phyloP scores from a whole-genome alignment of 192 early-diverging fungal species.

The Umbelopsis sp. region DNA sequence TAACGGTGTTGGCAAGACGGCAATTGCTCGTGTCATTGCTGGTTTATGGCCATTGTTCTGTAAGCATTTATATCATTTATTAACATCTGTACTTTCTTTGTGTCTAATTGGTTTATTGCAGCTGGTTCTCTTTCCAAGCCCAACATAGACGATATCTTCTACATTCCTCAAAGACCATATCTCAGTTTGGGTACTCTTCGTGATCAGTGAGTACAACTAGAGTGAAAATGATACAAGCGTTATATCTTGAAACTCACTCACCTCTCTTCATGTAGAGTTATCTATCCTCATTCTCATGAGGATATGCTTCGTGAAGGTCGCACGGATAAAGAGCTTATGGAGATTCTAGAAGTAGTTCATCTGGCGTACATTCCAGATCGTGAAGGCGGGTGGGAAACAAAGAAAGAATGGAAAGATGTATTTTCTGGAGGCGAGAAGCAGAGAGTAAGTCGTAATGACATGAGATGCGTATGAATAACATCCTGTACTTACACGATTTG shows the following conservation, averaged over 20 bases:
- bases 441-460: slow-evolving; percentile 52
- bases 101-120: neutral
- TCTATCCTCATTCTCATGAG: slow-evolving; percentile 88
- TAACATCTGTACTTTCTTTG: neutral
- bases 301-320: slow-evolving; percentile 76
- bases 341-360: slow-evolving; percentile 84
- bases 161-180: slow-evolving; percentile 98
- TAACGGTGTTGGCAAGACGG: slow-evolving; percentile 94
- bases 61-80: slow-evolving; percentile 13
- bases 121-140: slow-evolving; percentile 72
- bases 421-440: slow-evolving; percentile 97
- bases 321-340: slow-evolving; percentile 80
- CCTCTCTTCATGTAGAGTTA: slow-evolving; percentile 52
- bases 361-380: slow-evolving; percentile 77
- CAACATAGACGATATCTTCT: slow-evolving; percentile 85
- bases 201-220: slow-evolving; percentile 70
- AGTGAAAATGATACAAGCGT: no score
- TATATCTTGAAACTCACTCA: neutral
- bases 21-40: slow-evolving; percentile 89
- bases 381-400: slow-evolving; percentile 89
- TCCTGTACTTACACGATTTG: slow-evolving; percentile 9
- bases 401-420: slow-evolving; percentile 91
- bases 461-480: no score
- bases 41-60: slow-evolving; percentile 94
- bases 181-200: slow-evolving; percentile 90